A percentile compares a stretch with the other conserved stretches of the same genome.
Conservation (phyloP, 768 basidiomycete genomes). For the Tricholoma hemisulphureum region DNA sequence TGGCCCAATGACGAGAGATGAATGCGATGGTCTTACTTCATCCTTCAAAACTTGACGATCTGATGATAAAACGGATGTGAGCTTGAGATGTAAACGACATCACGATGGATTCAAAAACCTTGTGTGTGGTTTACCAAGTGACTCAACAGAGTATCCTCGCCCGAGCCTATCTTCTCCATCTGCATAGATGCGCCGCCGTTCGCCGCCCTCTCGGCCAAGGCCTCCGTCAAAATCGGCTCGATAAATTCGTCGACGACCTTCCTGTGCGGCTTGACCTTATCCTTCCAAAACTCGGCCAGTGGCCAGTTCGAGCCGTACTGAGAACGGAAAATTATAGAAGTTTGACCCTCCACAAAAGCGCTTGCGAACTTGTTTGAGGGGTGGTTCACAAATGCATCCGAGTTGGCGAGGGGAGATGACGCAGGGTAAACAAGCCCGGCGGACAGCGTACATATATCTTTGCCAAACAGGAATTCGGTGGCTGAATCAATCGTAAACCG, state of each 20-base stretch:
- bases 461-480: conserved; percentile 59
- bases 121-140: conserved; percentile 55
- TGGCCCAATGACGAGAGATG: no score
- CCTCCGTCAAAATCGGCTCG: conserved; percentile 50
- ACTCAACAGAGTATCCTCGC: conserved; percentile 44
- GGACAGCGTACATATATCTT: conserved; percentile 48
- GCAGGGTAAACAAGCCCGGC: conserved; percentile 51
- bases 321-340: conserved; percentile 33
- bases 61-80: no score
- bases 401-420: conserved; percentile 26
- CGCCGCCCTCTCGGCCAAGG: conserved; percentile 33
- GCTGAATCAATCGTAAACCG: conserved; percentile 65
- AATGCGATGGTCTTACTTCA: conserved; percentile 10
- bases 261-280: conserved; percentile 45
- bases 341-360: conserved; percentile 51
- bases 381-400: conserved; percentile 26
- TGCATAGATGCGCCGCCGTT: not conserved
- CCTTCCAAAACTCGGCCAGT: conserved; percentile 50
- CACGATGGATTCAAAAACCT: conserved; percentile 29
- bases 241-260: conserved; percentile 49
- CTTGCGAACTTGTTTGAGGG: conserved; percentile 44
- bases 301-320: conserved; percentile 45
- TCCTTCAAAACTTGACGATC: conserved; percentile 22
- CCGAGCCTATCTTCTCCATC: conserved; percentile 13
- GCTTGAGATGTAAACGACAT: no score